Conservation (phyloP, 75 land plant genomes). For the Selaginella tamariscina region DNA sequence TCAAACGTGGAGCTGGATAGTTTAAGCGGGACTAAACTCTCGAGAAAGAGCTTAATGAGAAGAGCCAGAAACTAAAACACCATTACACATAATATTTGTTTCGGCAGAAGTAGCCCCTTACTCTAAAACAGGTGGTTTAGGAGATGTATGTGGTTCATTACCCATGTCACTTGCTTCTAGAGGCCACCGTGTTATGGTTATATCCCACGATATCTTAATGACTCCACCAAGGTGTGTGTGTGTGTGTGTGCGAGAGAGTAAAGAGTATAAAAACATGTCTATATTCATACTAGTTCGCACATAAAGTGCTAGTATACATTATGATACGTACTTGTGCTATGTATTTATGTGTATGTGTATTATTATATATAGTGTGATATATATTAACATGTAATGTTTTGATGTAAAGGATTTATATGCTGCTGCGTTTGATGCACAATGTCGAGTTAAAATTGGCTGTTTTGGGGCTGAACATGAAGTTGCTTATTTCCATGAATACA, state of each 20-base stretch:
- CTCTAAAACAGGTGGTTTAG: constrained; percentile 91
- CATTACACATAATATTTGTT: constrained; percentile 54
- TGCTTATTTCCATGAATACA: constrained; percentile 80
- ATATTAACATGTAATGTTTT: too few species aligned
- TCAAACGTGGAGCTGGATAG: too few species aligned
- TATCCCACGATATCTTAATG: constrained; percentile 81
- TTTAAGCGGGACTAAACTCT: too few species aligned
- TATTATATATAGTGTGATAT: too few species aligned
- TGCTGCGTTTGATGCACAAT: constrained; percentile 41
- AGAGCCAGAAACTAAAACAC: not conserved
- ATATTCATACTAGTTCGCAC: too few species aligned
- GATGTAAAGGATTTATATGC: constrained; percentile 34
- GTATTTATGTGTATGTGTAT: too few species aligned
- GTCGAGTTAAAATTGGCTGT: constrained; percentile 44
- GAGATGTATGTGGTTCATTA: constrained; percentile 89
- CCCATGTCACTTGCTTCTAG: constrained; percentile 77
- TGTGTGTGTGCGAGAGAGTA: too few species aligned
- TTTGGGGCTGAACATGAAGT: constrained; percentile 76
- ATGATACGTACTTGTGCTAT: too few species aligned
- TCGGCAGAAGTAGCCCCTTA: constrained; percentile 91
- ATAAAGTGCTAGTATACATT: too few species aligned
- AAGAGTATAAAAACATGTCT: too few species aligned
- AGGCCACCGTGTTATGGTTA: constrained; percentile 91
- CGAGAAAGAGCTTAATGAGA: not conserved
- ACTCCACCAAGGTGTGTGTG: too few species aligned